Evolutionary conservation across 2,329 filamentous ascomycete genomes (phyloP).

Genomic region (Macrophomina tecta): DNA sequence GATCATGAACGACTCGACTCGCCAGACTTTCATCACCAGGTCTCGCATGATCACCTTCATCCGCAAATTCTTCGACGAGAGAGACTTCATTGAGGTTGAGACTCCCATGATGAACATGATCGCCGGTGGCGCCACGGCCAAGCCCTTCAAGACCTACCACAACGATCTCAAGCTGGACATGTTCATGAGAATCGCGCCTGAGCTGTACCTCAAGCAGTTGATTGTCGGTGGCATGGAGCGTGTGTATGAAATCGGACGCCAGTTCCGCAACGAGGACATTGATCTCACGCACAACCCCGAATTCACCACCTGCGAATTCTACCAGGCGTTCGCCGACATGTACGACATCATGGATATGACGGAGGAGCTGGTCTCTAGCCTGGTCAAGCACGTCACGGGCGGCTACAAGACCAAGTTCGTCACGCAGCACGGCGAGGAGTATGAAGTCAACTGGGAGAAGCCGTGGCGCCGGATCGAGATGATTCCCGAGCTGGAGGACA

Average conservation of each 20-base stretch:
- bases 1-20: constrained; percentile 91
- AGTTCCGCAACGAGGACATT: constrained; percentile 93
- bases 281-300: constrained; percentile 97
- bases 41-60: constrained; percentile 89
- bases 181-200: constrained; percentile 92
- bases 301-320: constrained; percentile 98
- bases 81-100: constrained; percentile 91
- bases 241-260: constrained; percentile 93
- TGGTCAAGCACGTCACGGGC: constrained; percentile 89
- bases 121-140: constrained; percentile 92
- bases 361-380: constrained; percentile 87
- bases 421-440: constrained; percentile 83
- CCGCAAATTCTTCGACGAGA: constrained; percentile 83
- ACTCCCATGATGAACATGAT: constrained; percentile 98
- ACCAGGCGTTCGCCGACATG: constrained; percentile 76
- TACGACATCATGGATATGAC: constrained; percentile 91
- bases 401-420: constrained; percentile 84
- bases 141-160: constrained; percentile 93
- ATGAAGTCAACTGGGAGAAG: constrained; percentile 93
- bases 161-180: constrained; percentile 95
- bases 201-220: constrained; percentile 95
- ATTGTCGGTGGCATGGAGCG: constrained; percentile 93
- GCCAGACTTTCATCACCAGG: constrained; percentile 82
- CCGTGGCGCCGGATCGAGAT: constrained; percentile 95
- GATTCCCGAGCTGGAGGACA: constrained; percentile 91